Conservation (phyloP, 805 yeast species). For the Debaryomyces tyrocola region DNA sequence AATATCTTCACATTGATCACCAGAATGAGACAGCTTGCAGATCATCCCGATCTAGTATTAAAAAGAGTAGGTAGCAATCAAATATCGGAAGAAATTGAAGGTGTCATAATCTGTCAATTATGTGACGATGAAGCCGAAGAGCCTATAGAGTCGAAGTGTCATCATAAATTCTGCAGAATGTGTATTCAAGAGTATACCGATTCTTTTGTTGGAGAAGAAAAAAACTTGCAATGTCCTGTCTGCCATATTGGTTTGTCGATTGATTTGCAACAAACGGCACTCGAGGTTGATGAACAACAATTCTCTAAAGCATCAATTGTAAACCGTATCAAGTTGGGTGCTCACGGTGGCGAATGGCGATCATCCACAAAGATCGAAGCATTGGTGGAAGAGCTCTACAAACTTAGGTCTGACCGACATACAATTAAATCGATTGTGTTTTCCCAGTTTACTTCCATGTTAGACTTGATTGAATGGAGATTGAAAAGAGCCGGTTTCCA, state of each 20-base stretch:
- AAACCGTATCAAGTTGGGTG: slow-evolving; percentile 79
- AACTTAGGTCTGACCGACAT: slow-evolving; percentile 77
- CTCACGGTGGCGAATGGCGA: slow-evolving; percentile 74
- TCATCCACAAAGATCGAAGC: slow-evolving; percentile 98
- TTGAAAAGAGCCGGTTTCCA: slow-evolving; percentile 91
- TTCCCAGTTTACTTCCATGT: slow-evolving; percentile 95
- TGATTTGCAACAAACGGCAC: slow-evolving; percentile 82
- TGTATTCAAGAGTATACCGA: slow-evolving; percentile 91
- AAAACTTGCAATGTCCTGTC: slow-evolving; percentile 83
- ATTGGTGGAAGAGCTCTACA: slow-evolving; percentile 86
- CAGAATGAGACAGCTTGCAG: slow-evolving; percentile 96
- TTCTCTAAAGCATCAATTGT: slow-evolving; percentile 72
- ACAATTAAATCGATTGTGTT: slow-evolving; percentile 96
- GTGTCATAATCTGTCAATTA: slow-evolving; percentile 75
- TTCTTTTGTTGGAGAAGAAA: slow-evolving; percentile 62
- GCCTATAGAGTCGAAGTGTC: slow-evolving; percentile 92
- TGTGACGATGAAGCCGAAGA: slow-evolving; percentile 99
- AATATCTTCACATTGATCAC: slow-evolving; percentile 95
- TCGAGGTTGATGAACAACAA: slow-evolving; percentile 64
- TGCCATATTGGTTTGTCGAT: slow-evolving; percentile 93
- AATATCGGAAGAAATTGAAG: slow-evolving; percentile 42
- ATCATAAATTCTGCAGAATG: slow-evolving; percentile 88
- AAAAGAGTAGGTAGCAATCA: slow-evolving; percentile 55
- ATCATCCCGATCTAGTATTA: slow-evolving; percentile 94
- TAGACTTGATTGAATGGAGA: slow-evolving; percentile 95